A percentile compares a stretch with the other conserved stretches of the same genome.
Conservation (phyloP, 768 basidiomycete genomes). For the Leucosporidium creatinivorum region DNA sequence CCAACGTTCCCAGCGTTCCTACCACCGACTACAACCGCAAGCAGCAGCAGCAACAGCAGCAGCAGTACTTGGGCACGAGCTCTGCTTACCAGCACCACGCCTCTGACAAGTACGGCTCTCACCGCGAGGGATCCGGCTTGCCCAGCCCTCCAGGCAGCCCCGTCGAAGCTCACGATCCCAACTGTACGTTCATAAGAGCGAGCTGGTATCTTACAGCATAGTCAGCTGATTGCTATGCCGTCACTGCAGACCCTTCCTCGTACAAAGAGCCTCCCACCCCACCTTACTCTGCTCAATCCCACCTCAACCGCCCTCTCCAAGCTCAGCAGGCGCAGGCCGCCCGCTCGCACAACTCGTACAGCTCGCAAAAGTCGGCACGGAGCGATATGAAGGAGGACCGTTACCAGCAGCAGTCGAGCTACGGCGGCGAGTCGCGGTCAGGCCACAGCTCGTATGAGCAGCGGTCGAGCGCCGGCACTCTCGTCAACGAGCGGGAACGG, state of each 20-base stretch:
- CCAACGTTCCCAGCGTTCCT: slow-evolving; percentile 5
- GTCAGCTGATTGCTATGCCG: not conserved
- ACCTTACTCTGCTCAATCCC: not conserved
- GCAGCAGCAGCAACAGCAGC: slow-evolving; percentile 6
- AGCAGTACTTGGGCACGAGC: not conserved
- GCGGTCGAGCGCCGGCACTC: not conserved
- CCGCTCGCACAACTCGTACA: slow-evolving; percentile 9
- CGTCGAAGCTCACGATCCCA: slow-evolving; percentile 5
- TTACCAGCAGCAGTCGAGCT: not conserved
- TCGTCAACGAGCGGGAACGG: slow-evolving; percentile 1
- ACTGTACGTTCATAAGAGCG: not conserved
- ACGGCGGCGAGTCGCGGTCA: not conserved
- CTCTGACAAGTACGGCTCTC: slow-evolving; percentile 4
- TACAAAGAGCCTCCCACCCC: not conserved
- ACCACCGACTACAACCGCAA: slow-evolving; percentile 12
- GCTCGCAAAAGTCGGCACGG: not conserved
- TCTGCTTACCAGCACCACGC: not conserved
- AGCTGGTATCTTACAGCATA: not conserved
- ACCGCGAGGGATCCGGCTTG: slow-evolving; percentile 1
- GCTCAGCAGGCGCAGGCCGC: not conserved
- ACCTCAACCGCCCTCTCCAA: not conserved
- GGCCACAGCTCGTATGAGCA: not conserved
- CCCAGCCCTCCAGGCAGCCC: slow-evolving; percentile 32
- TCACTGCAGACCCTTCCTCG: no score
- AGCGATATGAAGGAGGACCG: not conserved